Evolutionary conservation across 805 yeast species (phyloP).

Genomic region (Priceomyces haplophilus): DNA sequence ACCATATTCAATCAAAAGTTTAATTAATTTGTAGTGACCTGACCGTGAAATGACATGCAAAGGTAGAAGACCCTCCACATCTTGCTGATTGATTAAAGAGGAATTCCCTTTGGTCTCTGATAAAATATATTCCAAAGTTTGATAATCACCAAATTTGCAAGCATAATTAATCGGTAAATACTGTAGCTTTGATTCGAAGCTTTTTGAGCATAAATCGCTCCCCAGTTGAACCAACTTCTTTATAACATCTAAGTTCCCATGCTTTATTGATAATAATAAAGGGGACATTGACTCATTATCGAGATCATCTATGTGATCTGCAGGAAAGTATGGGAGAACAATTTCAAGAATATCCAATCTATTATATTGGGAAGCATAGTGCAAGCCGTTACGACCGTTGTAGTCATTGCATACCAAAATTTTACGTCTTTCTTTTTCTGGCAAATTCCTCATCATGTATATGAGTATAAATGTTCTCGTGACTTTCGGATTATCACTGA

Average conservation of each 20-base stretch:
- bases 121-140: slow-evolving; percentile 63
- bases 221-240: slow-evolving; percentile 32
- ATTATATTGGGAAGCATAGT: slow-evolving; percentile 71
- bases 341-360: slow-evolving; percentile 42
- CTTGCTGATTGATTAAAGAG: slow-evolving; percentile 46
- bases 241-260: slow-evolving; percentile 50
- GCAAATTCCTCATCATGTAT: slow-evolving; percentile 25
- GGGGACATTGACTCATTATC: slow-evolving; percentile 84
- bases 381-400: slow-evolving; percentile 79
- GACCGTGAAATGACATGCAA: slow-evolving; percentile 84
- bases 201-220: slow-evolving; percentile 39
- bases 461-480: slow-evolving; percentile 36
- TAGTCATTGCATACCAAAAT: slow-evolving; percentile 48
- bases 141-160: slow-evolving; percentile 76
- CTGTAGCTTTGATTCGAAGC: slow-evolving; percentile 52
- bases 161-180: slow-evolving; percentile 83
- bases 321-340: slow-evolving; percentile 38
- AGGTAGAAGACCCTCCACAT: slow-evolving; percentile 88
- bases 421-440: slow-evolving; percentile 14
- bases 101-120: slow-evolving; percentile 29
- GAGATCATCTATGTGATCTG: slow-evolving; percentile 43
- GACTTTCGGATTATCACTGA: slow-evolving; percentile 36
- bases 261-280: slow-evolving; percentile 70
- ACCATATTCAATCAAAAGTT: slow-evolving; percentile 66
- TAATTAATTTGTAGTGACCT: slow-evolving; percentile 70